Base-by-base conservation (phyloP, 2,329 filamentous ascomycete genomes). In the Grosmannia serpens region DNA sequence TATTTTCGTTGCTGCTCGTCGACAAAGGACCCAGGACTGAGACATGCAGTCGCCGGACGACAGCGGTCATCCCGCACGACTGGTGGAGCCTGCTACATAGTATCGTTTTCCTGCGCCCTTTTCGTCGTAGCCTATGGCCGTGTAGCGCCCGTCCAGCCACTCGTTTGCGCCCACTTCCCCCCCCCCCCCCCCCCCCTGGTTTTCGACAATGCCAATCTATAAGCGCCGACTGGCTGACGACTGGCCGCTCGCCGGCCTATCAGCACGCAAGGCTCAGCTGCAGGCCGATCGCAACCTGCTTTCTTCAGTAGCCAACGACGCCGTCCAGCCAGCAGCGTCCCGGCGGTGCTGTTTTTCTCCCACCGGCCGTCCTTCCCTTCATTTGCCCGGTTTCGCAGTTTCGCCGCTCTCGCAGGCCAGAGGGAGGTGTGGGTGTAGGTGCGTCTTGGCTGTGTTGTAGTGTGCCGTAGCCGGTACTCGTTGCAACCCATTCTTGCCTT, bases 221-320 rank as follows among this genome's bases (percentile, higher is more conserved):
- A 77, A 75, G 74, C 75, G 75, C 74, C 75, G 70, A 75, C 71
- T 76, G 75, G 74, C 65, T 69, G 68, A 68, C 68, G 67, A 66
- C 65, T 65, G 65, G 65, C 61, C 64, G 10, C 64, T 58, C 63
- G 65, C 61, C 68, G 69, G 70, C 75, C 75, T 75, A 77, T 77
- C 75, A 77, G 65, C 67, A 66, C 5, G 24, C 44, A 15, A 24
- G 33, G 54, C 41, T 58, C n/a, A 20, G 27, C 46, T 58, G 53
- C 57, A 56, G n/a, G 29, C 33, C 22, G 55, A 55, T 55, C 53
- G 38, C 53, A 47, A 27, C 53, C 53, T 47, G n/a, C n/a, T 58
- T 17, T 52, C 26, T n/a, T 24, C 53, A 55, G 35, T 49, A 57
- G 52, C 49, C 50, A 59, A 46, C 41, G 33, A 54, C 52, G 52